Conservation (phyloP, 2,329 filamentous ascomycete species). For the Aspergillus nomiae region DNA sequence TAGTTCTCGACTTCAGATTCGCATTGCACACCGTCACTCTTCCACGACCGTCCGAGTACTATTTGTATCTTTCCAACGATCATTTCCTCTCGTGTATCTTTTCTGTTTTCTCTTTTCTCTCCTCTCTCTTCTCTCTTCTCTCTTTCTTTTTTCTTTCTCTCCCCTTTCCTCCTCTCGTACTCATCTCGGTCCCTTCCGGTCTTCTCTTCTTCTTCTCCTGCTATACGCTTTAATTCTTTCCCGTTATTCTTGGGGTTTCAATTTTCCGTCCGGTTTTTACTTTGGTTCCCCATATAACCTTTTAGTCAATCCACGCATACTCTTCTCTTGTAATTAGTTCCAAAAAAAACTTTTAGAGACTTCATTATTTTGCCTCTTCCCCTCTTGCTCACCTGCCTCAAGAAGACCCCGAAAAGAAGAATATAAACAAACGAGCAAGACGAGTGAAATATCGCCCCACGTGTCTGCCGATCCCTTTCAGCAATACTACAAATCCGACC, state of each 20-base stretch:
- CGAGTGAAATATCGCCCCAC: conserved; percentile 11
- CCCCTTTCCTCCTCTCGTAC: conserved; percentile 3
- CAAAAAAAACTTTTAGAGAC: conserved; percentile 3
- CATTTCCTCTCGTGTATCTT: conserved; percentile 20
- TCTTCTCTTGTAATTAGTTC: conserved; percentile 13
- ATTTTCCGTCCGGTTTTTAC: conserved; percentile 10
- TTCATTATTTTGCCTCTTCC: conserved; percentile 9
- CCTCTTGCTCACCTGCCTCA: conserved; percentile 1
- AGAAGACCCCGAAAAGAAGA: background rate
- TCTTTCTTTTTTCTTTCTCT: background rate
- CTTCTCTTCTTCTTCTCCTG: conserved; percentile 1
- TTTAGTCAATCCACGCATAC: conserved; percentile 9
- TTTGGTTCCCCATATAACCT: conserved; percentile 9
- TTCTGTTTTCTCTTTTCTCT: conserved; percentile 4
- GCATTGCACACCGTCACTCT: conserved; percentile 32
- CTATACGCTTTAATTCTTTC: conserved; percentile 12
- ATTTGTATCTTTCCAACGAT: conserved; percentile 25
- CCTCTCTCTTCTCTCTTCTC: conserved; percentile 7
- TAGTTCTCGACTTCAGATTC: conserved; percentile 18
- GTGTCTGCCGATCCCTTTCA: conserved; percentile 21
- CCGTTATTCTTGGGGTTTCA: conserved; percentile 22
- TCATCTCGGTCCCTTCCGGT: conserved; percentile 12
- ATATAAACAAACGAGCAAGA: conserved; percentile 3
- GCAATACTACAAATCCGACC: conserved; percentile 8
- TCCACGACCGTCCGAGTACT: conserved; percentile 14